Evolutionary conservation across 768 basidiomycete species (phyloP), one percentile per base, ranked within the genome.

Genomic region (Tremella yokohamensis): DNA sequence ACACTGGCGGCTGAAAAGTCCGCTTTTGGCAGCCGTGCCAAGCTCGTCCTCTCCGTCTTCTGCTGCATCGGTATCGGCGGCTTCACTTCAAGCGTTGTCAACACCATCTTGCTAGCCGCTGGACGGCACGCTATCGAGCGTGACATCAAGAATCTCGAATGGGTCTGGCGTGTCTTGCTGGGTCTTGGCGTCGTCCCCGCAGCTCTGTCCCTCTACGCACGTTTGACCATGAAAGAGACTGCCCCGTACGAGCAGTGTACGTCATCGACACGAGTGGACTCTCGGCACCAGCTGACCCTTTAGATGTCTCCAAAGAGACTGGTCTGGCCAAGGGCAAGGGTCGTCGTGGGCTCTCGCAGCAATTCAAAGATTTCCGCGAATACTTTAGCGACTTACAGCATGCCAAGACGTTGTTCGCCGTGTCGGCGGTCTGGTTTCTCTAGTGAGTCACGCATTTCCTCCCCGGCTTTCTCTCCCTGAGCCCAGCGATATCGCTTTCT

Each of bases 321-420:
- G 25, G n/a, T 18, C 13, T 13, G 26, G 24, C 37, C 51, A 18
- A 18, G 26, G n/a, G 19, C 25, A 18, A 11, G 8, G 29, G 29
- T 11, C 29, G 29, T 34, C 29, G 29, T 11, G 51, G 16, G 3
- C 24, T 40, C 38, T 24, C 16, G 11, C 20, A 60, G 25, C 52
- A 49, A 13, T 62, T 58, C 58, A 13, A 38, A 82, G 87, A 88
- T 52, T 87, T 87, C 70, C 13, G 83, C 48, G 54, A 56, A 0
- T 89, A 90, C 76, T 86, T 89, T 71, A 83, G 82, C 4, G 82
- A 88, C 69, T 88, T 86, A 86, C 78, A 82, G 6, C 86, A 89
- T 55, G 78, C 80, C 2, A 86, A 85, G 66, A 72, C 84, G 19
- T 78, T 90, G 12, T 78, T 89, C 45, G 87, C 84, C 11, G 89